phyloP scores from a whole-genome alignment of 331 rosid species.

The Erythrophleum ivorense region DNA sequence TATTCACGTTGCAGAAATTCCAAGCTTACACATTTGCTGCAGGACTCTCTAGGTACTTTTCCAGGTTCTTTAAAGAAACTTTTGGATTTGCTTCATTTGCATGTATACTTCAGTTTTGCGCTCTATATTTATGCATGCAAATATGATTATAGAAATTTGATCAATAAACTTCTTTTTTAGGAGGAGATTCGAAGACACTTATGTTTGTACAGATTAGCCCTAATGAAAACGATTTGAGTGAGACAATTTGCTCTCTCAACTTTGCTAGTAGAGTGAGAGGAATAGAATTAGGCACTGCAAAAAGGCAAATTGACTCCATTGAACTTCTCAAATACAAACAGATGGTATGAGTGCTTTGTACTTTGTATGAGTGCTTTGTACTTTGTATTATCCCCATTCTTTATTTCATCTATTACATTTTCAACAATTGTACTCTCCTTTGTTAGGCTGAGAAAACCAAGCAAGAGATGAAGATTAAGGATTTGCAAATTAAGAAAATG shows the following conservation, averaged over 20 bases:
- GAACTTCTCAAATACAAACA: slow-evolving; percentile 86
- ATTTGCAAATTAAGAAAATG: slow-evolving; percentile 80
- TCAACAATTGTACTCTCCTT: slow-evolving; percentile 22
- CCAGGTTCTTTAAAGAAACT: slow-evolving; percentile 29
- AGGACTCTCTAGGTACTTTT: slow-evolving; percentile 89
- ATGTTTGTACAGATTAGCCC: slow-evolving; percentile 99
- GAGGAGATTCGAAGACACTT: slow-evolving; percentile 97
- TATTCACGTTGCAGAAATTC: slow-evolving; percentile 73
- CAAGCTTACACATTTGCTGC: slow-evolving; percentile 98
- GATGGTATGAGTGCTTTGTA: slow-evolving; percentile 52
- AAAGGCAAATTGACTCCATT: slow-evolving; percentile 74
- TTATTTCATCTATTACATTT: background rate
- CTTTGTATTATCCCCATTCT: slow-evolving; percentile 6
- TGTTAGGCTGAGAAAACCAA: slow-evolving; percentile 77
- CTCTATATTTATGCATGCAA: background rate
- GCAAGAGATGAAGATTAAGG: slow-evolving; percentile 81
- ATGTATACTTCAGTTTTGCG: background rate
- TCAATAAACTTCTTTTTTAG: slow-evolving; percentile 47
- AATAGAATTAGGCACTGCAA: slow-evolving; percentile 93
- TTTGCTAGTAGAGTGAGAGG: slow-evolving; percentile 97
- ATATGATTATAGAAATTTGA: slow-evolving; percentile 38
- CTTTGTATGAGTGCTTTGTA: slow-evolving; percentile 7
- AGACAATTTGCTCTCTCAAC: slow-evolving; percentile 95
- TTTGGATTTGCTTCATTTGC: slow-evolving; percentile 15
- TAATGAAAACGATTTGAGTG: slow-evolving; percentile 86